Percentiles rank a stretch among this genome's conserved stretches.
Conservation (phyloP, 768 basidiomycete species). For the Xerocomus spinulosus region DNA sequence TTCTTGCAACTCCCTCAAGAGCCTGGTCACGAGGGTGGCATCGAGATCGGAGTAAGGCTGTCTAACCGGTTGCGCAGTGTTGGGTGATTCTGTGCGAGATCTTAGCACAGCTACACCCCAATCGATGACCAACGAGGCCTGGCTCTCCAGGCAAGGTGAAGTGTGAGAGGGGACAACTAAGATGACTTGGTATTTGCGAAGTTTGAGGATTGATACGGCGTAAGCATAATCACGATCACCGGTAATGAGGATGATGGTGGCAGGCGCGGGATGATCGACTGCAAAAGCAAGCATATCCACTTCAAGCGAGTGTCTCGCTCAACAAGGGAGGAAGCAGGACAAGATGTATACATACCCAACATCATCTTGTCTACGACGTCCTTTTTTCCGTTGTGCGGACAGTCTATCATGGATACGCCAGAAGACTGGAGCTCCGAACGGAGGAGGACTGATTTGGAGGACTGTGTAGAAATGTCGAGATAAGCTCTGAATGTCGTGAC, state of each 20-base stretch:
- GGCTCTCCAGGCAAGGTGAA: conserved; percentile 46
- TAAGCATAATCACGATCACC: conserved; percentile 67
- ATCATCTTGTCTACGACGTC: conserved; percentile 46
- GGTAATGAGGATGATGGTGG: conserved; percentile 59
- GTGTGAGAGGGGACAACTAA: conserved; percentile 41
- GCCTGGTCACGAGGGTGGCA: conserved; percentile 13
- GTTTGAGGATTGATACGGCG: conserved; percentile 52
- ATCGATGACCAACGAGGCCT: conserved; percentile 50
- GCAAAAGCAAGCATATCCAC: conserved; percentile 67
- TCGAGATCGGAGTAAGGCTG: conserved; percentile 28
- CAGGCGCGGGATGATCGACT: conserved; percentile 52
- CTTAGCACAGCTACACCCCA: conserved; percentile 43
- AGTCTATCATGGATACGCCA: conserved; percentile 39
- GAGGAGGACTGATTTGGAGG: conserved; percentile 29
- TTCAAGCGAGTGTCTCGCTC: conserved; percentile 22
- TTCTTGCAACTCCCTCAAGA: conserved; percentile 22
- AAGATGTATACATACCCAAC: conserved; percentile 30
- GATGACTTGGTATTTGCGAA: conserved; percentile 50
- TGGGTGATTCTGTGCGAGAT: conserved; percentile 19
- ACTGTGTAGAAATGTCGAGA: conserved; percentile 41
- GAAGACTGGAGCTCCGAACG: conserved; percentile 44
- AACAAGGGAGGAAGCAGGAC: not conserved
- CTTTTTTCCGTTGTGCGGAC: conserved; percentile 31
- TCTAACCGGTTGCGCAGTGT: conserved; percentile 14
- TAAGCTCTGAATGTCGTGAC: conserved; percentile 52